phyloP scores from a whole-genome alignment of 768 basidiomycete species.

The Asterophora lycoperdoides region DNA sequence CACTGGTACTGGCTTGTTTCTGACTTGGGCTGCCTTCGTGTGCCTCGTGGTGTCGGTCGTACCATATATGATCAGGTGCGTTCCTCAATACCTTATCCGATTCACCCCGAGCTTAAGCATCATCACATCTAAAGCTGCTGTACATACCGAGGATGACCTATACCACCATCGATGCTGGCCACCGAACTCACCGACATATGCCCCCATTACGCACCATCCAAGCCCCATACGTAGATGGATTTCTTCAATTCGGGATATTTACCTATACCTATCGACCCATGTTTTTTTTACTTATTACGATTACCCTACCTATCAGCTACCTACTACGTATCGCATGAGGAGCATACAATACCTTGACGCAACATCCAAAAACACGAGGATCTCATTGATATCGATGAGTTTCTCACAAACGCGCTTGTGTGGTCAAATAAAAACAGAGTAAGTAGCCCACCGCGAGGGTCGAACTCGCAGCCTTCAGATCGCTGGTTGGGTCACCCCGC shows the following conservation, averaged over 20 bases:
- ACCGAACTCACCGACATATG: constrained; percentile 11
- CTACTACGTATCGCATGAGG: not conserved
- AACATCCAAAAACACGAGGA: no score
- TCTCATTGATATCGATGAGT: no score
- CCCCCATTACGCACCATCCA: not conserved
- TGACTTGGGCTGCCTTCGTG: constrained; percentile 74
- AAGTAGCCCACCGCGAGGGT: constrained; percentile 78
- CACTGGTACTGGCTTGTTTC: constrained; percentile 55
- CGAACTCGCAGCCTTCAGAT: constrained; percentile 87
- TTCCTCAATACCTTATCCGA: not conserved
- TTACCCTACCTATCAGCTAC: not conserved
- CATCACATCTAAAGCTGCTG: constrained; percentile 50
- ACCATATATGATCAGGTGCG: constrained; percentile 77
- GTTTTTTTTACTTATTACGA: not conserved
- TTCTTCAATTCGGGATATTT: not conserved
- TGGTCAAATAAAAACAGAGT: not conserved
- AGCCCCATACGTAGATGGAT: constrained; percentile 3
- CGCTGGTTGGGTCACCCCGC: not conserved
- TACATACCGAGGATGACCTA: constrained; percentile 66
- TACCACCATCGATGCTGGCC: constrained; percentile 18
- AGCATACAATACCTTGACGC: not conserved
- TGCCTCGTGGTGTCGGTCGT: constrained; percentile 59
- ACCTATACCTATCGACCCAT: constrained; percentile 5
- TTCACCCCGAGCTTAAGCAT: not conserved
- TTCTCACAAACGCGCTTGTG: no score